Percentiles rank a stretch among this genome's conserved stretches.
phyloP scores from a whole-genome alignment of 306 rosid genomes.

The Astragalus glycyphyllos region DNA sequence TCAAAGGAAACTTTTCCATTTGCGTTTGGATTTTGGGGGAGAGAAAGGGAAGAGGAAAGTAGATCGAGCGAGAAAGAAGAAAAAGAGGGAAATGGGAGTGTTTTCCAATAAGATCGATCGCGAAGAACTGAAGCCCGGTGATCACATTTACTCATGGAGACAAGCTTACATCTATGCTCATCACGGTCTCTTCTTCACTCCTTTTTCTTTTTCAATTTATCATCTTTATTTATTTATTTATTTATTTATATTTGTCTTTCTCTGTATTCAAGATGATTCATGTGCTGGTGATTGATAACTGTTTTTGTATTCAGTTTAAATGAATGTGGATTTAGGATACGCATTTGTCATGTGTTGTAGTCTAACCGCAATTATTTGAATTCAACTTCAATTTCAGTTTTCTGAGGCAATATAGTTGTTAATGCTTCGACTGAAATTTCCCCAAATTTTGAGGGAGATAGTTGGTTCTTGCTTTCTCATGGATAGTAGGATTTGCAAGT shows the following conservation, averaged over 20 bases:
- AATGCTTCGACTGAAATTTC: constrained; percentile 8
- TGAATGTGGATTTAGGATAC: background rate
- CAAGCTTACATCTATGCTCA: constrained; percentile 75
- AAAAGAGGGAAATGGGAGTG: constrained; percentile 58
- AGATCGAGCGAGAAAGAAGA: background rate
- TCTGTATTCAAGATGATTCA: too few relatives aligned
- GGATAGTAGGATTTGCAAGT: constrained; percentile 3
- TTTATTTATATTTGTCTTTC: too few relatives aligned
- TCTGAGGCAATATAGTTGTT: constrained; percentile 1
- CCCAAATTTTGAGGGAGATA: constrained; percentile 11
- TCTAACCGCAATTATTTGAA: constrained; percentile 1
- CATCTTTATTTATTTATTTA: background rate
- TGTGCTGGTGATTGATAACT: background rate
- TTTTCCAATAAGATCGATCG: constrained; percentile 71
- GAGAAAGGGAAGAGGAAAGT: background rate
- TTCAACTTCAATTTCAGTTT: constrained; percentile 5
- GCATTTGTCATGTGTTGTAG: background rate
- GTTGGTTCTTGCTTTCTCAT: too few relatives aligned
- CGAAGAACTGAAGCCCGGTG: constrained; percentile 69
- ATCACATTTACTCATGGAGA: constrained; percentile 93
- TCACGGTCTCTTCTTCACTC: constrained; percentile 59
- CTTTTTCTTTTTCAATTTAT: background rate
- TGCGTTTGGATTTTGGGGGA: background rate
- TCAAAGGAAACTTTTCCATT: background rate
- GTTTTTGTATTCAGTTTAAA: background rate